phyloP scores from a whole-genome alignment of 1,284 basidiomycete genomes.

The Cryptococcus sp. region DNA sequence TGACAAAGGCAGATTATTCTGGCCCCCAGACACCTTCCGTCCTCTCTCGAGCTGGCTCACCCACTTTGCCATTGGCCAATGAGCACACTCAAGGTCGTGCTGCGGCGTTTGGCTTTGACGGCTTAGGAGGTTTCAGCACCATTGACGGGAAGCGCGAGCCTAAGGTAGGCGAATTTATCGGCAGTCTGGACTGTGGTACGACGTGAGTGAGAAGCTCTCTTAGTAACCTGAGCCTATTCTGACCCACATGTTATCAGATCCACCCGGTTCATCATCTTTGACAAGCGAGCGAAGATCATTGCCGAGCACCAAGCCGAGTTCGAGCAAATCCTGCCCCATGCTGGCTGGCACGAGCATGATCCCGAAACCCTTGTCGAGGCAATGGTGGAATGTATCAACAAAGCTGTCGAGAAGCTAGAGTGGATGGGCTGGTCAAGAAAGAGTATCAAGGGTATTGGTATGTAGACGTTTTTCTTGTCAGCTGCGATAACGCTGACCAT shows the following conservation, averaged over 20 bases:
- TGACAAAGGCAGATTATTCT: conserved; percentile 42
- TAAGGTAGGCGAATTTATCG: conserved; percentile 68
- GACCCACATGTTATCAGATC: conserved; percentile 61
- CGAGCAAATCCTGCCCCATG: conserved; percentile 84
- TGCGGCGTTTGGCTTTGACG: conserved; percentile 11
- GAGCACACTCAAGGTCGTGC: conserved; percentile 32
- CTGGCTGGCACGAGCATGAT: conserved; percentile 97
- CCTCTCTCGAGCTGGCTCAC: conserved; percentile 51
- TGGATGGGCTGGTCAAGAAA: conserved; percentile 68
- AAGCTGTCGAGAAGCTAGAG: conserved; percentile 73
- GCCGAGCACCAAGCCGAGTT: conserved; percentile 88
- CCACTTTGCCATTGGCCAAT: conserved; percentile 47
- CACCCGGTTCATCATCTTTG: conserved; percentile 91
- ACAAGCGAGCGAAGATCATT: conserved; percentile 83
- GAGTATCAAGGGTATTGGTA: conserved; percentile 90
- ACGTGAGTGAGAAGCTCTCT: conserved; percentile 63
- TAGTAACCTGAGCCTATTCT: background rate
- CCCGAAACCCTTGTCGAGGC: conserved; percentile 77
- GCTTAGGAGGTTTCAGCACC: conserved; percentile 31
- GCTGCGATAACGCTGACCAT: no score
- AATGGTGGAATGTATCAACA: conserved; percentile 75
- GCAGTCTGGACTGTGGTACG: conserved; percentile 87
- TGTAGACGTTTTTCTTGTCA: conserved; percentile 32
- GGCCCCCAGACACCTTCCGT: conserved; percentile 46
- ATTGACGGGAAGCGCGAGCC: conserved; percentile 28